Evolutionary conservation across 441 rosid species (phyloP).

Genomic region (Geranium incanum): DNA sequence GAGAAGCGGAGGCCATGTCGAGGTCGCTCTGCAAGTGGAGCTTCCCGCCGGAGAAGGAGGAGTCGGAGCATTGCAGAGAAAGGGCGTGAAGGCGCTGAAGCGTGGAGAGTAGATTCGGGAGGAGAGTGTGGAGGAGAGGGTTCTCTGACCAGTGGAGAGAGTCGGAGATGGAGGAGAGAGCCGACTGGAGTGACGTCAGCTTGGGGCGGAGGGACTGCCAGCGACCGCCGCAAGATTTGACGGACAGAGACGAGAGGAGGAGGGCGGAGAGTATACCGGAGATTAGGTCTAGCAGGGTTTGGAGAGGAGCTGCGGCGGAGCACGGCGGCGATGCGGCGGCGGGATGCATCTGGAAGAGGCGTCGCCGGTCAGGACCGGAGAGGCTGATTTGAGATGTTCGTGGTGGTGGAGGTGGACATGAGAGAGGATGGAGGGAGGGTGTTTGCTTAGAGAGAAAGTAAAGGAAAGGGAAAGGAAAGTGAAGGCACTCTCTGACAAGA

Average conservation of each 20-base stretch:
- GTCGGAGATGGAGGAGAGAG: slow-evolving; percentile 48
- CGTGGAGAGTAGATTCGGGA: slow-evolving; percentile 57
- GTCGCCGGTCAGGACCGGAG: slow-evolving; percentile 4
- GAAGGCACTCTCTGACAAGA: slow-evolving; percentile 9
- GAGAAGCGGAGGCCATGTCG: slow-evolving; percentile 58
- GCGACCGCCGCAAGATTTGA: slow-evolving; percentile 59
- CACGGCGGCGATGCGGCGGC: slow-evolving; percentile 25
- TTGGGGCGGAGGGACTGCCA: slow-evolving; percentile 64
- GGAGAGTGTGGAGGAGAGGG: slow-evolving; percentile 61
- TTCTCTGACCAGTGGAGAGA: slow-evolving; percentile 67
- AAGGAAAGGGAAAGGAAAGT: slow-evolving; percentile 17
- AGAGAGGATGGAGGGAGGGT: slow-evolving; percentile 7
- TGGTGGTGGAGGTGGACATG: slow-evolving; percentile 14
- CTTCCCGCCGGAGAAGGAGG: slow-evolving; percentile 59
- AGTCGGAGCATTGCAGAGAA: slow-evolving; percentile 45
- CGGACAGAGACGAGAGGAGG: slow-evolving; percentile 47
- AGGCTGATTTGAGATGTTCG: background rate
- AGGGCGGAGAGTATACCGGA: slow-evolving; percentile 52
- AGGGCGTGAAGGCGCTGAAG: slow-evolving; percentile 68
- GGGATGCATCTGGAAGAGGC: slow-evolving; percentile 30
- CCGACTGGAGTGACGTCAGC: slow-evolving; percentile 45
- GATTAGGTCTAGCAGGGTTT: slow-evolving; percentile 50
- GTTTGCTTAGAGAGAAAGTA: slow-evolving; percentile 21
- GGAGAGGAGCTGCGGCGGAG: slow-evolving; percentile 23
- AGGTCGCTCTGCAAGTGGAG: slow-evolving; percentile 83